Conservation (phyloP, 1,284 basidiomycete species). For the Tranzscheliella williamsii region DNA sequence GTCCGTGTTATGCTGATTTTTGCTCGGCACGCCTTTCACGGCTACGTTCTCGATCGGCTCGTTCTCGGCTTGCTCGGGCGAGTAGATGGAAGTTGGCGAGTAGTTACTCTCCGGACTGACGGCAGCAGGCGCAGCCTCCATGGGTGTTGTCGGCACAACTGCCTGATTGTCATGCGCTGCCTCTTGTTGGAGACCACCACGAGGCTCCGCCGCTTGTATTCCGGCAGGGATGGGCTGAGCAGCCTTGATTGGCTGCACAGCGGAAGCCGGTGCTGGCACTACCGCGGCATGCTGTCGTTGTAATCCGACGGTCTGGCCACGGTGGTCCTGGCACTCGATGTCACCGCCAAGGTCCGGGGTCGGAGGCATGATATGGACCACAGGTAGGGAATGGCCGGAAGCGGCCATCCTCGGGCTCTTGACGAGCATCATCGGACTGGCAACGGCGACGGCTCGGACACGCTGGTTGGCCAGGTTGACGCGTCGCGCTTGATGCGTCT, state of each 20-base stretch:
- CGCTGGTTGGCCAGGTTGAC: slow-evolving; percentile 38
- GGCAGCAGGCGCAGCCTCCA: background rate
- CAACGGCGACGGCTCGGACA: slow-evolving; percentile 31
- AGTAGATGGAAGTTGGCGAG: slow-evolving; percentile 29
- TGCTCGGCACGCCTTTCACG: too few relatives aligned
- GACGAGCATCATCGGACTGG: slow-evolving; percentile 34
- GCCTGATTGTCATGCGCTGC: too few relatives aligned
- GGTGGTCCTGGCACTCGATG: slow-evolving; percentile 12
- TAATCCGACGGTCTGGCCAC: slow-evolving; percentile 2
- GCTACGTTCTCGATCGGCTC: slow-evolving; percentile 17
- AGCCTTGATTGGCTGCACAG: too few relatives aligned
- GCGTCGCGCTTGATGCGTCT: slow-evolving; percentile 38
- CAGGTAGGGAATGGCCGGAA: slow-evolving; percentile 21
- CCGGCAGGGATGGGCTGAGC: too few relatives aligned
- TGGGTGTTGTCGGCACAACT: background rate
- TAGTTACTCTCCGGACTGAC: slow-evolving; percentile 38
- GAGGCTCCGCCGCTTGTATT: too few relatives aligned
- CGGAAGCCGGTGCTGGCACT: too few relatives aligned
- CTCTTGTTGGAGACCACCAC: too few relatives aligned
- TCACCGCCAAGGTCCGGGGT: slow-evolving; percentile 42
- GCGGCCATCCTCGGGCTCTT: slow-evolving; percentile 25
- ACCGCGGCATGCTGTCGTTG: background rate
- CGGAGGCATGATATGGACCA: slow-evolving; percentile 55
- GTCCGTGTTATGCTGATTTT: too few relatives aligned
- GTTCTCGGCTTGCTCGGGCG: slow-evolving; percentile 16